Evolutionary conservation across 108 stramenopile species (phyloP).

Genomic region (Schizochytrium sp.): DNA sequence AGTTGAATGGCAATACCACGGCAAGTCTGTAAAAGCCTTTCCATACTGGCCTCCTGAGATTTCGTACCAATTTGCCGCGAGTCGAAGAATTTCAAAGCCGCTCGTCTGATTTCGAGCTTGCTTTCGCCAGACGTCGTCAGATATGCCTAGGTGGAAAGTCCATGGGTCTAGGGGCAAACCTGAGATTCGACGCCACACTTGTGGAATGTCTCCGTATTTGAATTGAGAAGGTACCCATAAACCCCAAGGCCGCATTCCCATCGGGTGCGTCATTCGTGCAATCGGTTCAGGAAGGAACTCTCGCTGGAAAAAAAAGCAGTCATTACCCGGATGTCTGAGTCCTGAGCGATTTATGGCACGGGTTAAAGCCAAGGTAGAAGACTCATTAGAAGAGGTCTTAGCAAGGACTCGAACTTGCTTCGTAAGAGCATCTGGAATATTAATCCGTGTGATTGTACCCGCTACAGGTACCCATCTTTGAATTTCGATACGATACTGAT

Average conservation of each 20-base stretch:
- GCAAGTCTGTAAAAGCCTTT: not conserved
- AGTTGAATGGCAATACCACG: not conserved
- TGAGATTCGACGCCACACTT: not conserved
- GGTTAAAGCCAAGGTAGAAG: not conserved
- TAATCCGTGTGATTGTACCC: conserved; percentile 26
- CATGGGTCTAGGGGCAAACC: not conserved
- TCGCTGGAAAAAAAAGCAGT: conserved; percentile 6
- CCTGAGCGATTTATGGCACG: not conserved
- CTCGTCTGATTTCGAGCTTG: not conserved
- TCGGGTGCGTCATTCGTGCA: not conserved
- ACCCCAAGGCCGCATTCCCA: conserved; percentile 58
- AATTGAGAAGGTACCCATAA: conserved; percentile 49
- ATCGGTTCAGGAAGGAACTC: not conserved
- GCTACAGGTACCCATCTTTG: not conserved
- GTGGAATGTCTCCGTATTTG: not conserved
- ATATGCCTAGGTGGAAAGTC: conserved; percentile 57
- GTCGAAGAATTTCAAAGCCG: conserved; percentile 1
- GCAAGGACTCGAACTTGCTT: not conserved
- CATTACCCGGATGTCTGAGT: conserved; percentile 33
- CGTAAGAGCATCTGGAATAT: not conserved
- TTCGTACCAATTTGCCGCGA: conserved; percentile 48
- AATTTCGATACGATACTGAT: not conserved
- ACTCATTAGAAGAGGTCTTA: not conserved
- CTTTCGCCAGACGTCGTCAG: not conserved
- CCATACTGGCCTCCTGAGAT: not conserved